phyloP scores from a whole-genome alignment of 768 basidiomycete genomes.

The Tylopilus intermedius region DNA sequence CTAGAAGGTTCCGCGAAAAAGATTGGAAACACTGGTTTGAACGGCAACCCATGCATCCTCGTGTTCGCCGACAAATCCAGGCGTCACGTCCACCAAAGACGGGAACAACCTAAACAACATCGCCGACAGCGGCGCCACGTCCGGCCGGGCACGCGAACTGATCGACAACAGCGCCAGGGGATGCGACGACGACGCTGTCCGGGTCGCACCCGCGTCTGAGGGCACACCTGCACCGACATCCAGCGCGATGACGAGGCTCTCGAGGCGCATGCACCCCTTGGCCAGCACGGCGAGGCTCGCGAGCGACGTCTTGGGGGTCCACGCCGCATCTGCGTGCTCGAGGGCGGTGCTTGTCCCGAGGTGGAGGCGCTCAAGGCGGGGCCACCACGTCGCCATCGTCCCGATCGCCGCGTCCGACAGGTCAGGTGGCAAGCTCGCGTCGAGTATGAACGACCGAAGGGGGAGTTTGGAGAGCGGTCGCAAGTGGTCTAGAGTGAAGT shows the following conservation, averaged over 20 bases:
- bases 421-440: constrained; percentile 37
- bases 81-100: constrained; percentile 32
- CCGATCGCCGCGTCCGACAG: constrained; percentile 37
- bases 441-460: constrained; percentile 36
- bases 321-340: constrained; percentile 18
- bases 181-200: neutral
- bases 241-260: constrained; percentile 18
- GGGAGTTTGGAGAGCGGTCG: constrained; percentile 32
- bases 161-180: constrained; percentile 35
- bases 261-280: constrained; percentile 14
- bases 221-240: constrained; percentile 1
- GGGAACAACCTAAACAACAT: constrained; percentile 39
- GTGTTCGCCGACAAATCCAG: constrained; percentile 28
- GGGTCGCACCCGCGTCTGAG: neutral
- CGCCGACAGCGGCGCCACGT: constrained; percentile 25
- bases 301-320: constrained; percentile 19
- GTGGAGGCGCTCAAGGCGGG: constrained; percentile 39
- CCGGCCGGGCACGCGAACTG: constrained; percentile 27
- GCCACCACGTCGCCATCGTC: constrained; percentile 42
- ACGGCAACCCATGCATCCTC: constrained; percentile 29
- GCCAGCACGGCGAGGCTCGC: constrained; percentile 16
- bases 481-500: constrained; percentile 30
- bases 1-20: neutral
- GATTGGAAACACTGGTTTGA: constrained; percentile 7
- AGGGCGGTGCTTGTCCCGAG: constrained; percentile 31